Percentiles rank a stretch among this genome's conserved stretches.
Evolutionary conservation across 768 basidiomycete species (phyloP).

Genomic region (Mrakia blollopis): DNA sequence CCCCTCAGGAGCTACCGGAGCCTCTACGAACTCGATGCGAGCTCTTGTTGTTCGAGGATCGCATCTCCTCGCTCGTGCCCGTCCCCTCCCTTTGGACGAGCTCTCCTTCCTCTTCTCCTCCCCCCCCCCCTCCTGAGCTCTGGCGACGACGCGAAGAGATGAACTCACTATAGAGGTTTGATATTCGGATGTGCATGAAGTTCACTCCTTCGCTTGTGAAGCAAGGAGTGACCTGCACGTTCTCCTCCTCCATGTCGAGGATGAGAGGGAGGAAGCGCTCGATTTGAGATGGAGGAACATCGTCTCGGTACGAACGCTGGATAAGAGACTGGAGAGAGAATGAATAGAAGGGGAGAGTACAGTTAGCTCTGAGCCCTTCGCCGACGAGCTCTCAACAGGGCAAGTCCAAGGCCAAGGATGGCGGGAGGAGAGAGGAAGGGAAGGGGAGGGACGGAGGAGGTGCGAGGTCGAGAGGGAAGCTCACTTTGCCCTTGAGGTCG

Average conservation of each 20-base stretch:
- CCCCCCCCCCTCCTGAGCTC: too few relatives aligned
- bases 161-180: constrained; percentile 85
- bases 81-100: not conserved
- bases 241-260: constrained; percentile 95
- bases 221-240: constrained; percentile 91
- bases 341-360: not conserved
- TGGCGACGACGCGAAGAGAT: not conserved
- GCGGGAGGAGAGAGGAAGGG: not conserved
- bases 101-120: not conserved
- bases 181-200: constrained; percentile 97
- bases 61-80: not conserved
- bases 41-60: too few relatives aligned
- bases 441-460: not conserved
- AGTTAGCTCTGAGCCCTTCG: not conserved
- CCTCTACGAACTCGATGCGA: too few relatives aligned
- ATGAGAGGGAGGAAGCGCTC: constrained; percentile 90
- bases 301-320: constrained; percentile 92
- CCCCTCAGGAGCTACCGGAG: too few relatives aligned
- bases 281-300: constrained; percentile 80
- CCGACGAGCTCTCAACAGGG: not conserved
- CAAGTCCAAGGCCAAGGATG: not conserved
- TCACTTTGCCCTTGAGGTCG: constrained; percentile 87
- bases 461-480: constrained; percentile 14
- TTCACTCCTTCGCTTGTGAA: constrained; percentile 93
- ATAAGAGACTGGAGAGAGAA: constrained; percentile 61